phyloP scores from a whole-genome alignment of 495 filamentous ascomycete genomes.

The Xylaria longipes region DNA sequence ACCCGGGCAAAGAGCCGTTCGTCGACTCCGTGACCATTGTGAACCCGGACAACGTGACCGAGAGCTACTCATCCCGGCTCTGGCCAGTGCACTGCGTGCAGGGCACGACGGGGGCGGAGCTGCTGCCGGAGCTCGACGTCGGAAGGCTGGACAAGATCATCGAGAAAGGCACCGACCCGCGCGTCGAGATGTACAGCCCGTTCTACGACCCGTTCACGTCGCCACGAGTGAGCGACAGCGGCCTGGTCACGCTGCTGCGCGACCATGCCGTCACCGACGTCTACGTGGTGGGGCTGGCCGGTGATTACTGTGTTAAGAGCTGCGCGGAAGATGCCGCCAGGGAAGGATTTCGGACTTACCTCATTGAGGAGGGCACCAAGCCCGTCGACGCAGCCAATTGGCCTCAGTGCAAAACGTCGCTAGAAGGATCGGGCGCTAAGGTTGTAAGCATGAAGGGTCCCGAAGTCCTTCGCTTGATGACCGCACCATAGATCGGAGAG shows the following conservation, averaged over 20 bases:
- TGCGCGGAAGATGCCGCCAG: conserved; percentile 78
- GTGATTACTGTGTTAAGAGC: conserved; percentile 85
- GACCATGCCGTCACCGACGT: conserved; percentile 71
- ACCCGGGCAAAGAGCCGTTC: conserved; percentile 72
- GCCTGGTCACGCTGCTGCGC: conserved; percentile 63
- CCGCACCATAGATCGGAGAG: conserved; percentile 28
- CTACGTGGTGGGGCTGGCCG: conserved; percentile 84
- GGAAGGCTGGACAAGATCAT: conserved; percentile 66
- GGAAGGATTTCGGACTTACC: conserved; percentile 77
- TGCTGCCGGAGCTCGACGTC: conserved; percentile 75
- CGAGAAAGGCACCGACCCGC: conserved; percentile 75
- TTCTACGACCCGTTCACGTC: conserved; percentile 73
- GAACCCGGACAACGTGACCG: conserved; percentile 69
- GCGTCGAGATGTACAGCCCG: conserved; percentile 89
- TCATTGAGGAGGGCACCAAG: conserved; percentile 79
- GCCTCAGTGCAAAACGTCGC: conserved; percentile 61
- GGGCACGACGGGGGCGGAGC: conserved; percentile 70
- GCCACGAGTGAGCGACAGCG: conserved; percentile 63
- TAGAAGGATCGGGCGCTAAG: conserved; percentile 55
- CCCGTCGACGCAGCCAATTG: conserved; percentile 68
- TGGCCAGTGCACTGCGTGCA: conserved; percentile 94
- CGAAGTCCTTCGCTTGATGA: conserved; percentile 49
- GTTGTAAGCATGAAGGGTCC: conserved; percentile 50
- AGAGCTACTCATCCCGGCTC: conserved; percentile 70
- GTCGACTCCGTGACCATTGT: conserved; percentile 63